A percentile compares a stretch with the other conserved stretches of the same genome.
Conservation (phyloP, 2,329 filamentous ascomycete species). For the Penicillium sp. region DNA sequence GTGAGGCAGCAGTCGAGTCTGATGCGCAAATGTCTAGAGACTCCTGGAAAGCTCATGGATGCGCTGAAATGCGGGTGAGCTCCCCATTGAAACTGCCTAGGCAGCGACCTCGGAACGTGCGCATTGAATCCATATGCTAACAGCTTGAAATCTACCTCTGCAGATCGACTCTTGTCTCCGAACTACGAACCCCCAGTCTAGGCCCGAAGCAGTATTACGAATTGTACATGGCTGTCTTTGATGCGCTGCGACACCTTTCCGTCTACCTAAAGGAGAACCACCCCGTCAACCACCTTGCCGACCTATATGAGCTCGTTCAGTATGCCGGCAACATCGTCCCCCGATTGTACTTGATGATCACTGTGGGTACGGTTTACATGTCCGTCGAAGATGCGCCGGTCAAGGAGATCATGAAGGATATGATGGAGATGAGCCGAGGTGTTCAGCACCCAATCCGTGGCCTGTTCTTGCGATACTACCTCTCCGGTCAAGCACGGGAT, state of each 20-base stretch:
- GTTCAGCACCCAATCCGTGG: conserved; percentile 95
- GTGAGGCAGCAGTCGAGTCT: conserved; percentile 93
- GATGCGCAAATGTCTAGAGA: conserved; percentile 97
- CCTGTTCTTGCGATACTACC: conserved; percentile 88
- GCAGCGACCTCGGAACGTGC: conserved; percentile 19
- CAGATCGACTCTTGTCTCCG: conserved; percentile 96
- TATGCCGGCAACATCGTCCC: conserved; percentile 98
- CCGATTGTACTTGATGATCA: conserved; percentile 96
- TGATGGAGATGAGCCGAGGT: conserved; percentile 99
- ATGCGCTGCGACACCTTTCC: conserved; percentile 89
- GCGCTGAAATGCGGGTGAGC: conserved; percentile 97
- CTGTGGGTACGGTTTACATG: conserved; percentile 98
- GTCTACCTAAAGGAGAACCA: conserved; percentile 96
- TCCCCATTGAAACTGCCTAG: conserved; percentile 13
- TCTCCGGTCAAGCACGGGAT: conserved; percentile 89
- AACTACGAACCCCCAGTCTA: conserved; percentile 89
- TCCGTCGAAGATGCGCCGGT: conserved; percentile 94
- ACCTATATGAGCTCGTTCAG: conserved; percentile 94
- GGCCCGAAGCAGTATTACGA: conserved; percentile 99
- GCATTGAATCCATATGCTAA: conserved; percentile 13
- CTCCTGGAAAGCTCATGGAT: conserved; percentile 97
- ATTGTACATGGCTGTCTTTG: conserved; percentile 98
- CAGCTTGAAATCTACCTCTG: conserved; percentile 4
- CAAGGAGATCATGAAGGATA: conserved; percentile 99
- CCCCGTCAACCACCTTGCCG: conserved; percentile 92